Evolutionary conservation across 768 basidiomycete genomes (phyloP).

Genomic region (Suillus alpinus): DNA sequence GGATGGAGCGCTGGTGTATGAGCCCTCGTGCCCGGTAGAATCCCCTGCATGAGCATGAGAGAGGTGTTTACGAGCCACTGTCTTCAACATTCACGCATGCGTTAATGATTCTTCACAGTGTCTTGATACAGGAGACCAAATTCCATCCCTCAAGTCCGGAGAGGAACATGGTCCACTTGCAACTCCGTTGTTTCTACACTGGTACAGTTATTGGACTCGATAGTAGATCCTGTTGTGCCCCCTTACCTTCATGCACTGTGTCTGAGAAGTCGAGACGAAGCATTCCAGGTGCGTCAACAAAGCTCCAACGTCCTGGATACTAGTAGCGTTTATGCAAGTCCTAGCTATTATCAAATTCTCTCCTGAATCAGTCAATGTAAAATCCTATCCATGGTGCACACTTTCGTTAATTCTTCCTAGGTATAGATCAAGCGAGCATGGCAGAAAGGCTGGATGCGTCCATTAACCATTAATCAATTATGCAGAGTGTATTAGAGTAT

Average conservation of each 20-base stretch:
- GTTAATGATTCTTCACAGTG: slow-evolving; percentile 39
- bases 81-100: not conserved
- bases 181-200: slow-evolving; percentile 53
- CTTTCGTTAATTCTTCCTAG: slow-evolving; percentile 28
- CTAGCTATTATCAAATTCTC: slow-evolving; percentile 32
- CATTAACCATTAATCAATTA: slow-evolving; percentile 20
- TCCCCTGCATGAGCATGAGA: no score
- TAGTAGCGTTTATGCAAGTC: not conserved
- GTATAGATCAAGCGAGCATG: slow-evolving; percentile 42
- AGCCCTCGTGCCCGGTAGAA: no score
- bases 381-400: slow-evolving; percentile 14
- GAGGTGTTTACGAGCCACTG: slow-evolving; percentile 49
- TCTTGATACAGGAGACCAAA: slow-evolving; percentile 70
- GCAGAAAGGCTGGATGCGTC: slow-evolving; percentile 29
- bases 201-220: slow-evolving; percentile 49
- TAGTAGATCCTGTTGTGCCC: slow-evolving; percentile 66
- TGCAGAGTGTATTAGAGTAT: slow-evolving; percentile 19
- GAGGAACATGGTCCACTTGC: slow-evolving; percentile 23
- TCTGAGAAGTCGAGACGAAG: slow-evolving; percentile 58
- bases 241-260: slow-evolving; percentile 50
- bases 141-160: slow-evolving; percentile 38
- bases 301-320: not conserved
- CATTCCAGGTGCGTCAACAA: slow-evolving; percentile 56
- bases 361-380: slow-evolving; percentile 57
- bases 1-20: no score